Base-by-base conservation (phyloP, 208 protist genomes). In the Leishmania lainsoni region DNA sequence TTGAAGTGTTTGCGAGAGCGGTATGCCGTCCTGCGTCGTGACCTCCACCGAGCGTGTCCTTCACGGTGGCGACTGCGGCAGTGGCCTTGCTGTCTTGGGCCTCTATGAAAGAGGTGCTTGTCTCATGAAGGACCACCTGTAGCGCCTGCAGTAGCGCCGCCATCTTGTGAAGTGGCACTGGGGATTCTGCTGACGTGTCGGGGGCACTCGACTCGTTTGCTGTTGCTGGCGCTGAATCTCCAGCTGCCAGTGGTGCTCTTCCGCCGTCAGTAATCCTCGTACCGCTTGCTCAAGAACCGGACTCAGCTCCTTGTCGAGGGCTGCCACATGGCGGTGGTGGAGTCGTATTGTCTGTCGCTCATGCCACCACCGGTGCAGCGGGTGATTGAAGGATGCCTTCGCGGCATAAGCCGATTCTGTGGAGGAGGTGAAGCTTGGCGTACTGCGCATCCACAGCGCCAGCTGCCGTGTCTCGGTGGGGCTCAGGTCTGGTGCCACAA, bases 281-380 rank as follows among this genome's bases (percentile, higher is more conserved):
- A 91, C 85, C 14, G 68, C 86, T 54, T 78, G 79, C 78, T 87
- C 87, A 51, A 97, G 79, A 17, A 75, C 81, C 16, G 48, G 56
- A 6, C 78, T 65, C 61, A 97, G 71, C 9, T 79, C 70, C 9
- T 83, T 66, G 20, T 86, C 86, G 1, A 97, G n/a, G 16, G 66
- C 78, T 9, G 71, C 79, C 2, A 78, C 72, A 61, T 89, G 79
- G 17, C 81, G 72, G 14, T 88, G 68, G 2, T 81, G 59, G 39
- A 86, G 39, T 10, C 92, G 89, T 72, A 76, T 76, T 20, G 85
- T 78, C 76, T 92, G 86, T 26, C 94, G 89, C 6, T 81, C 52
- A 4, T 87, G 86, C 92, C 92, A 97, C 83, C 80, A 88, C 39
- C 83, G 79, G 56, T 95, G 94, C 56, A 97, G 80, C 35, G 78